A percentile compares a stretch with the other conserved stretches of the same genome.
These are phyloP conservation scores for Diaporthe helianthi DNA, from an alignment of 2,329 filamentous ascomycete genomes.

Conservation along the genomic window DNA sequence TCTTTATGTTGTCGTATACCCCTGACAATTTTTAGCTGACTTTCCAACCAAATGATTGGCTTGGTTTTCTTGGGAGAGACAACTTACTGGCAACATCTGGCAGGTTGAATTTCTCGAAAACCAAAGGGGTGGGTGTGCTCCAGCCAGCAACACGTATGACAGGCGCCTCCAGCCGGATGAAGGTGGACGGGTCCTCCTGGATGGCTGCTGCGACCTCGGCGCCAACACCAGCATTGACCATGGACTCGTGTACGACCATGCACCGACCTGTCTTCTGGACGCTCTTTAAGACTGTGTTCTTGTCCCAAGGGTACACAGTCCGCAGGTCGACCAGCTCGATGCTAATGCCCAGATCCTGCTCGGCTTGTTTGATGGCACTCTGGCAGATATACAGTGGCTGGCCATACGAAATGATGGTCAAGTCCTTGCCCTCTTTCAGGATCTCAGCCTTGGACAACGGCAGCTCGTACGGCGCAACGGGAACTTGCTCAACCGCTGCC, in stretches of 20 bases:
- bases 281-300: conserved; percentile 78
- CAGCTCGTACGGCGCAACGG: conserved; percentile 79
- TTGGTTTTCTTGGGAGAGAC: background rate
- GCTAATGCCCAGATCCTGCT: conserved; percentile 77
- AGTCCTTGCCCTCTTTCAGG: conserved; percentile 77
- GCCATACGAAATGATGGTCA: conserved; percentile 89
- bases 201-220: conserved; percentile 89
- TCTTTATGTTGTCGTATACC: conserved; percentile 75
- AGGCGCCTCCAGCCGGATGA: conserved; percentile 83
- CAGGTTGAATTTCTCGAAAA: conserved; percentile 81
- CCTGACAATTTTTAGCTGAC: conserved; percentile 53
- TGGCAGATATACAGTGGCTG: conserved; percentile 87
- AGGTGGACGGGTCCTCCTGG: conserved; percentile 78
- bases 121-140: conserved; percentile 81
- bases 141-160: conserved; percentile 87
- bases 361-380: conserved; percentile 75
- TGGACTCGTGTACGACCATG: conserved; percentile 90
- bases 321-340: conserved; percentile 88
- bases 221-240: conserved; percentile 88
- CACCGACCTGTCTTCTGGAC: conserved; percentile 87
- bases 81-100: conserved; percentile 87
- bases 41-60: background rate
- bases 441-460: conserved; percentile 87
- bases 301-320: conserved; percentile 92
- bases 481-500: conserved; percentile 90